Evolutionary conservation across 148 eudicot species (phyloP), one percentile per base, ranked within the genome.

Genomic region (Nepenthes gracilis): DNA sequence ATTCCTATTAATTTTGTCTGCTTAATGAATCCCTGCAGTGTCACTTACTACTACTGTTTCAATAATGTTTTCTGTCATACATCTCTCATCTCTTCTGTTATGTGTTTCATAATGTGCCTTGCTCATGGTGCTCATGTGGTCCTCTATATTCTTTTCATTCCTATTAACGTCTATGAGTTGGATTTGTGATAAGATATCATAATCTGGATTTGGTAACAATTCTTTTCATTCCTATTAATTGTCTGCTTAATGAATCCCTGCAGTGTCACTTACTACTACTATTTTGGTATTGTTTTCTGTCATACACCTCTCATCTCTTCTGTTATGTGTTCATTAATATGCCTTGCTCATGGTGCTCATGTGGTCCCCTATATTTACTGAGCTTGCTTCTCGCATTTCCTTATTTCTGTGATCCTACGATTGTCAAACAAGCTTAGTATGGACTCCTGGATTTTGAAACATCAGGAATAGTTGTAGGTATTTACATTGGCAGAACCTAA

Each of bases 101-200:
- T 23, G 23, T 23, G 23, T 23, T 23, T 23, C 23, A 23, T 23
- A 23, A 23, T 23, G 23, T 23, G 23, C 23, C 23, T 23, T 23
- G 23, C 23, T 23, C 23, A 23, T 23, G 23, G 23, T 23, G 23
- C 23, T 23, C 23, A 23, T 23, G 23, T 23, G 23, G 23, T 23
- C 23, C 23, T 0, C 23, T 23, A 23, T 23, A 23, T 23, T 23
- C 23, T 23, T 23, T 23, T 23, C 23, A 23, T 23, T 23, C 0
- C 23, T 23, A 23, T 23, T 23, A 50, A 88, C 84, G 98, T 77
- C 84, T 47, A 86, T 78, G 80, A 82, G 79, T 64, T 93, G 98
- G 95, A 88, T 93, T 47, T 93, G 96, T 81, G 96, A 93, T 76
- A 79, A 80, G 73, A 86, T 93, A 64, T 56, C 98, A 40, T 91